Conservation (phyloP, 768 basidiomycete genomes). For the Tylopilus balloui region DNA sequence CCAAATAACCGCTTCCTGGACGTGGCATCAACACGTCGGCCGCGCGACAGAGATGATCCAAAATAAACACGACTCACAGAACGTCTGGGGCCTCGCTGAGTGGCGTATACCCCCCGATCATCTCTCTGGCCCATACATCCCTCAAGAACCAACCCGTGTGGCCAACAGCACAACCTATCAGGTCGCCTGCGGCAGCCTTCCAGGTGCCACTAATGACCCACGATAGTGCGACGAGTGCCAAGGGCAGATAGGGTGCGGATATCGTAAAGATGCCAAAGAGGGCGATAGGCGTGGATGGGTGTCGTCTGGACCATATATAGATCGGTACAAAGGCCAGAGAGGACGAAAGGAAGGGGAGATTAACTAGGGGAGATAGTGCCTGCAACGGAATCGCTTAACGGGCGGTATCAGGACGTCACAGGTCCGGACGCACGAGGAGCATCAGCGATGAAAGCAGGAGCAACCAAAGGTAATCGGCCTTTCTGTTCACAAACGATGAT, state of each 20-base stretch:
- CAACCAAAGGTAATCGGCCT: constrained; percentile 95
- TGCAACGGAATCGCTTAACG: constrained; percentile 30
- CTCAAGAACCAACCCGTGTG: constrained; percentile 82
- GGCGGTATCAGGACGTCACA: not conserved
- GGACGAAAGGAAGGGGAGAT: constrained; percentile 89
- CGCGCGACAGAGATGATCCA: not conserved
- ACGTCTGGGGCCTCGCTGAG: constrained; percentile 68
- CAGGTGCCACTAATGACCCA: constrained; percentile 81
- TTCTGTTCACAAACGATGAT: constrained; percentile 86
- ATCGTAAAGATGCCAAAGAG: constrained; percentile 94
- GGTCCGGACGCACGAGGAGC: constrained; percentile 62
- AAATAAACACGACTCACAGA: constrained; percentile 51
- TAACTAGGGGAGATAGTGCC: constrained; percentile 82
- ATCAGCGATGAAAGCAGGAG: constrained; percentile 78
- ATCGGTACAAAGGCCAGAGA: constrained; percentile 93
- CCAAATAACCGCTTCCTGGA: constrained; percentile 64
- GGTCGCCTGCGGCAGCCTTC: constrained; percentile 77
- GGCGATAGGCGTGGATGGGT: constrained; percentile 93
- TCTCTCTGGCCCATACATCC: constrained; percentile 86
- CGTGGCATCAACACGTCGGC: not conserved
- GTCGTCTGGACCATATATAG: constrained; percentile 94
- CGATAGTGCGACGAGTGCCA: constrained; percentile 85
- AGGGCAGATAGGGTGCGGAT: constrained; percentile 90
- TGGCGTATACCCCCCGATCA: constrained; percentile 68
- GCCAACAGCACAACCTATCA: constrained; percentile 83